Evolutionary conservation across 2,329 filamentous ascomycete species (phyloP).

Genomic region (Aphanoascus verrucosus): DNA sequence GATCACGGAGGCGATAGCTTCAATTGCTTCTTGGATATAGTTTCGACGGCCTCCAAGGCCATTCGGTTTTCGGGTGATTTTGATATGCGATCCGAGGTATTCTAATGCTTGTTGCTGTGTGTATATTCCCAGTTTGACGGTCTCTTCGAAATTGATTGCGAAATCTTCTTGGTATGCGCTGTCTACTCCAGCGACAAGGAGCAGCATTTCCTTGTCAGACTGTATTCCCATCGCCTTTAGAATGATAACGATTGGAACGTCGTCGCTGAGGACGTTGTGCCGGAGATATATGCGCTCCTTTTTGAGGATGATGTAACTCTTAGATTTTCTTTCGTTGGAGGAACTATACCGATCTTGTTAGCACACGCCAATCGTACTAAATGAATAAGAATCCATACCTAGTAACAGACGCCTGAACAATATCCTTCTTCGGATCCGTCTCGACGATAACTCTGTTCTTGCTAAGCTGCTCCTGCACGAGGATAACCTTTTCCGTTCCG

Average conservation of each 20-base stretch:
- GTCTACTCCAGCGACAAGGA: slow-evolving; percentile 80
- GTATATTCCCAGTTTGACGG: slow-evolving; percentile 68
- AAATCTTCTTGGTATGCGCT: slow-evolving; percentile 89
- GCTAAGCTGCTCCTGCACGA: slow-evolving; percentile 96
- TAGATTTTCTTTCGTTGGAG: slow-evolving; percentile 93
- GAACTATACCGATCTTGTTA: slow-evolving; percentile 49
- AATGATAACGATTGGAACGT: slow-evolving; percentile 88
- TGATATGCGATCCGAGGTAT: slow-evolving; percentile 76
- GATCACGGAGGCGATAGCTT: slow-evolving; percentile 83
- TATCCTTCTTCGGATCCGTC: slow-evolving; percentile 77
- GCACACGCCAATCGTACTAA: neutral
- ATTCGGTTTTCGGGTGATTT: slow-evolving; percentile 63
- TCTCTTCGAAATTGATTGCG: slow-evolving; percentile 87
- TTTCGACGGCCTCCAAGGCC: slow-evolving; percentile 51
- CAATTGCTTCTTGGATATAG: slow-evolving; percentile 80
- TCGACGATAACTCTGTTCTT: slow-evolving; percentile 99
- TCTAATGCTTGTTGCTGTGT: slow-evolving; percentile 95
- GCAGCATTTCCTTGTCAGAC: slow-evolving; percentile 88
- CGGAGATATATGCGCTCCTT: slow-evolving; percentile 82
- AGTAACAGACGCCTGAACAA: slow-evolving; percentile 91
- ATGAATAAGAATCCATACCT: slow-evolving; percentile 31
- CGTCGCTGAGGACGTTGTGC: slow-evolving; percentile 87
- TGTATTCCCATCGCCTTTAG: slow-evolving; percentile 89
- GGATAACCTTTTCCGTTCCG: slow-evolving; percentile 95
- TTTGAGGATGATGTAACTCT: slow-evolving; percentile 89